Percentiles rank a stretch among this genome's conserved stretches.
These are phyloP conservation scores for Wickerhamomyces subpelliculosus DNA, from an alignment of 805 yeast species.

Conservation along the genomic window DNA sequence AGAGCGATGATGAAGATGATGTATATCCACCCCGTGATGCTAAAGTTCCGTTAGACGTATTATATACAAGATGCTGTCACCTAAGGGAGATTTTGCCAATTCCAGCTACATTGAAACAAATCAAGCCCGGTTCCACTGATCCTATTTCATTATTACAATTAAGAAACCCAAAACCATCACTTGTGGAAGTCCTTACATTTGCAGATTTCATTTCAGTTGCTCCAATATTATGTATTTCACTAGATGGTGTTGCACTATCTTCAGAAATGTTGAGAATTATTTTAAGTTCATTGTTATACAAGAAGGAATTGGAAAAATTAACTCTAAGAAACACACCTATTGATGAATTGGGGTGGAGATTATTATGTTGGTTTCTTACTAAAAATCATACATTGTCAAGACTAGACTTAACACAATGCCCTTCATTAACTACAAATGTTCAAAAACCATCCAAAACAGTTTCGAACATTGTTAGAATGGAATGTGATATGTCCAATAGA, in stretches of 20 bases:
- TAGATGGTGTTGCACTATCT: slow-evolving; percentile 75
- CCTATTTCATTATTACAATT: slow-evolving; percentile 74
- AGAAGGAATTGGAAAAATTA: slow-evolving; percentile 57
- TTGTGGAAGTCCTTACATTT: slow-evolving; percentile 80
- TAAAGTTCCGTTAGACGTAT: slow-evolving; percentile 49
- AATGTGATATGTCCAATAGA: slow-evolving; percentile 34
- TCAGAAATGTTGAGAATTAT: slow-evolving; percentile 69
- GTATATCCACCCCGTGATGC: slow-evolving; percentile 10
- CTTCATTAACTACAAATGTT: slow-evolving; percentile 28
- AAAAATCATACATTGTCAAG: slow-evolving; percentile 50
- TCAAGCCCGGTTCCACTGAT: slow-evolving; percentile 66
- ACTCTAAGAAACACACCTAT: slow-evolving; percentile 76
- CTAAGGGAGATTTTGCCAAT: slow-evolving; percentile 86
- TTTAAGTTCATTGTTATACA: slow-evolving; percentile 57
- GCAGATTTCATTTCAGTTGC: slow-evolving; percentile 84
- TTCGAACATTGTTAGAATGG: slow-evolving; percentile 29
- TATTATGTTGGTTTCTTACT: slow-evolving; percentile 70
- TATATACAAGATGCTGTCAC: slow-evolving; percentile 91
- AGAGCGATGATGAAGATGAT: slow-evolving; percentile 9
- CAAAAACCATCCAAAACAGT: slow-evolving; percentile 32
- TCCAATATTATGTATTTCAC: slow-evolving; percentile 66
- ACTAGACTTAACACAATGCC: slow-evolving; percentile 58
- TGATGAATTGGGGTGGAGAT: slow-evolving; percentile 71
- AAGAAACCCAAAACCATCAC: slow-evolving; percentile 81
- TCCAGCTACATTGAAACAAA: slow-evolving; percentile 79